Evolutionary conservation across 2,329 filamentous ascomycete species (phyloP).

Genomic region (Fusarium xyrophilum): DNA sequence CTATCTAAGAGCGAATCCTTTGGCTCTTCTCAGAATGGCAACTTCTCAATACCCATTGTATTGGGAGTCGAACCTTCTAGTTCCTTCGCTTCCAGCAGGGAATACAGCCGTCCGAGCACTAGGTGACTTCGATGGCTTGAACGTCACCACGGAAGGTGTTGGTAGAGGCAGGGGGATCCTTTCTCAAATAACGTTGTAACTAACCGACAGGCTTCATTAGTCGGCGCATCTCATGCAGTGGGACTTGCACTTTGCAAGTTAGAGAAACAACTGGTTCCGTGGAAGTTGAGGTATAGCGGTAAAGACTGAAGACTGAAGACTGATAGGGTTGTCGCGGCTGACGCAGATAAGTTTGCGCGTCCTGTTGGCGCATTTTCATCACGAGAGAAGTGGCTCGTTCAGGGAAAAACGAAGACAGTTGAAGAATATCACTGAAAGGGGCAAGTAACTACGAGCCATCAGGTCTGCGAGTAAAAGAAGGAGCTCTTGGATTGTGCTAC

Average conservation of each 20-base stretch:
- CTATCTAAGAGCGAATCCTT: neutral
- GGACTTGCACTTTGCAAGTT: neutral
- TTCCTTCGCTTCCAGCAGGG: conserved; percentile 4
- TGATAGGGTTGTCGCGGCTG: neutral
- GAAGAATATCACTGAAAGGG: neutral
- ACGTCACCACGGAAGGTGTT: neutral
- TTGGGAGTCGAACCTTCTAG: neutral
- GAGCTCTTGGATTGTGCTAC: neutral
- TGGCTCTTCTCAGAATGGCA: neutral
- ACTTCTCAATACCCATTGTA: neutral
- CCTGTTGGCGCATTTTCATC: neutral
- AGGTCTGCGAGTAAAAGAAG: neutral
- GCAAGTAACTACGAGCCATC: neutral
- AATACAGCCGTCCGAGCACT: neutral
- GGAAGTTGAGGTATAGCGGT: neutral
- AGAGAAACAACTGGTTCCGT: neutral
- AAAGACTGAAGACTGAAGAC: neutral
- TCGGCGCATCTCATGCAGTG: conserved; percentile 1
- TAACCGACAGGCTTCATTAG: neutral
- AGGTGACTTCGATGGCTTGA: neutral
- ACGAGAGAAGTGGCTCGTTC: neutral
- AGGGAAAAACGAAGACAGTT: neutral
- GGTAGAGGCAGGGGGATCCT: neutral
- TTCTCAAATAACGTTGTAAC: neutral
- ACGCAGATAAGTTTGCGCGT: neutral